phyloP scores from a whole-genome alignment of 176 grass and related monocot species.

The Cenchrus americanus region DNA sequence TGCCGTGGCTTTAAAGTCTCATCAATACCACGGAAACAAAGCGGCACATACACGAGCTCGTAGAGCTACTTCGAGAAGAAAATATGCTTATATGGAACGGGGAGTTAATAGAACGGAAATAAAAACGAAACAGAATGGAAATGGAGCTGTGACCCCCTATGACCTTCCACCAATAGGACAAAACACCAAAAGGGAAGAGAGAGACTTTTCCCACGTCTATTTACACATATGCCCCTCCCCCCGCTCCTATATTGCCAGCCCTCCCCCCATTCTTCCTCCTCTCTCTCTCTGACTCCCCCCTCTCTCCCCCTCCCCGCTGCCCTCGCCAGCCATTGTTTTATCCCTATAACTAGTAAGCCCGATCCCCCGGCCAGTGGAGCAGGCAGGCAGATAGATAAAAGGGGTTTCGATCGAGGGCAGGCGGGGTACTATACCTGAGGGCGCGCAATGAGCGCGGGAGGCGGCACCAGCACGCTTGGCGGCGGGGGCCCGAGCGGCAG shows the following conservation, averaged over 20 bases:
- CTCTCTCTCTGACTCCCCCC: background rate
- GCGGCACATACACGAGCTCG: constrained; percentile 19
- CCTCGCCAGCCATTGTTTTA: constrained; percentile 27
- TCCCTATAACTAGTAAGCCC: constrained; percentile 44
- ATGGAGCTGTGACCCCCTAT: constrained; percentile 59
- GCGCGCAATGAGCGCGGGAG: constrained; percentile 65
- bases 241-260: constrained; percentile 4
- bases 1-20: constrained; percentile 99
- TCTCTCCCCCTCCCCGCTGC: background rate
- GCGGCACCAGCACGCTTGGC: constrained; percentile 47
- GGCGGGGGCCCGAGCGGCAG: constrained; percentile 43
- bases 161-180: constrained; percentile 78
- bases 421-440: background rate
- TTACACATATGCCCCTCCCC: constrained; percentile 39
- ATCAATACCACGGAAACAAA: constrained; percentile 88
- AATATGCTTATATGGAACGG: constrained; percentile 11
- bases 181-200: constrained; percentile 41
- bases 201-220: constrained; percentile 16
- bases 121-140: constrained; percentile 31
- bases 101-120: background rate
- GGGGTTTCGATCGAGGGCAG: background rate
- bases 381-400: background rate
- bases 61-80: constrained; percentile 17
- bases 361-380: background rate
- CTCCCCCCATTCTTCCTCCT: background rate